A percentile compares a stretch with the other conserved stretches of the same genome.
Evolutionary conservation across 495 filamentous ascomycete genomes (phyloP).

Genomic region (Penicillium riverlandense): DNA sequence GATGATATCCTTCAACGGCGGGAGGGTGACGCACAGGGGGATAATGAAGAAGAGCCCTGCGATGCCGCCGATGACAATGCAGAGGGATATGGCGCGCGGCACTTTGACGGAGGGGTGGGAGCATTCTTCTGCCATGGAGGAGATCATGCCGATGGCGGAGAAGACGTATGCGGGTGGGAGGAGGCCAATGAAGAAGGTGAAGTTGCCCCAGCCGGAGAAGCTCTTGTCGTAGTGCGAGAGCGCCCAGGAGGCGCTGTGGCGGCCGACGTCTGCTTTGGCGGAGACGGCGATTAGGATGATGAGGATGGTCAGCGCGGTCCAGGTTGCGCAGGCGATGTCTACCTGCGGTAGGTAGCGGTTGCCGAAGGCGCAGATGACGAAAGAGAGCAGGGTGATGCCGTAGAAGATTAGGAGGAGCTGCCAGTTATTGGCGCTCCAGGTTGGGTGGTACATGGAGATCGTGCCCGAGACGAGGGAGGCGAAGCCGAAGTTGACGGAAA

Average conservation of each 20-base stretch:
- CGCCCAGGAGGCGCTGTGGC: conserved; percentile 36
- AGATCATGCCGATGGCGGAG: conserved; percentile 45
- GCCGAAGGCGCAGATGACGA: conserved; percentile 47
- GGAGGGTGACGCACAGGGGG: conserved; percentile 41
- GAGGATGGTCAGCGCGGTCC: conserved; percentile 31
- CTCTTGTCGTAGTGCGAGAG: conserved; percentile 43
- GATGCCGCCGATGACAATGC: conserved; percentile 31
- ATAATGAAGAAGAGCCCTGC: conserved; percentile 43
- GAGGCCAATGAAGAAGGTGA: conserved; percentile 46
- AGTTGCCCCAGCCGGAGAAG: conserved; percentile 37
- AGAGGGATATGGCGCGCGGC: conserved; percentile 36
- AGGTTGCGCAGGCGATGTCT: conserved; percentile 40
- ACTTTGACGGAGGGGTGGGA: conserved; percentile 36
- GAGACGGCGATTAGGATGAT: conserved; percentile 34
- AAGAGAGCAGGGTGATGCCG: conserved; percentile 46
- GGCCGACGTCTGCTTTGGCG: conserved; percentile 33
- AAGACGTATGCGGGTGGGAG: conserved; percentile 46
- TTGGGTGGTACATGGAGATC: conserved; percentile 50
- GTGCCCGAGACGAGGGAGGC: conserved; percentile 51
- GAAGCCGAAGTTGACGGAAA: conserved; percentile 62
- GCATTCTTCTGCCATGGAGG: conserved; percentile 46
- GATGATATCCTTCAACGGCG: conserved; percentile 35
- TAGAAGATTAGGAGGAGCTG: conserved; percentile 56
- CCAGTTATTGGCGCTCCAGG: conserved; percentile 45
- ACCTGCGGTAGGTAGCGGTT: conserved; percentile 51